phyloP scores from a whole-genome alignment of 805 yeast species.

The Yamadazyma phyllophila region DNA sequence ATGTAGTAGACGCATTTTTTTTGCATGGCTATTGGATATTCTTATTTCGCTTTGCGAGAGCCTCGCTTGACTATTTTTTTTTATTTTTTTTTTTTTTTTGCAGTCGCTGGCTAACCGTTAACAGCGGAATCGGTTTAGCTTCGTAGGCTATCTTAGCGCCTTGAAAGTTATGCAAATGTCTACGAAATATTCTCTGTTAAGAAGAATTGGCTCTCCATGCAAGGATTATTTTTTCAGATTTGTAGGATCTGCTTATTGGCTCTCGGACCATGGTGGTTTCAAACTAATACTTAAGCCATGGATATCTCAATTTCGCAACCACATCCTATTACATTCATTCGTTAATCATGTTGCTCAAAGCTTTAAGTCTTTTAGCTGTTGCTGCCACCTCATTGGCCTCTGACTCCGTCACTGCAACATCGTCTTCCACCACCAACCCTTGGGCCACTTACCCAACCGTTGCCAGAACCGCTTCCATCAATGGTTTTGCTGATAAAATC shows the following conservation, averaged over 20 bases:
- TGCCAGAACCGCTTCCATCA: constrained; percentile 38
- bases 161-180: background rate
- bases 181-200: background rate
- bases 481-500: constrained; percentile 40
- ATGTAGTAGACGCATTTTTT: constrained; percentile 7
- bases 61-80: background rate
- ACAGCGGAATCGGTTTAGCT: background rate
- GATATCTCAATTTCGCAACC: background rate
- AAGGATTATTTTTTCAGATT: background rate
- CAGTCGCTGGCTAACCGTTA: constrained; percentile 1
- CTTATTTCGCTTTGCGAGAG: background rate
- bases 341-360: background rate
- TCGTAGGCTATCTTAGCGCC: background rate
- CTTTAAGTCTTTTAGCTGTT: background rate
- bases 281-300: background rate
- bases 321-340: constrained; percentile 1
- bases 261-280: background rate
- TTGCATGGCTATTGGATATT: background rate
- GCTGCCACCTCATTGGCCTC: constrained; percentile 2
- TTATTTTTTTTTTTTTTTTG: background rate
- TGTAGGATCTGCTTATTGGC: background rate
- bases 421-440: constrained; percentile 17
- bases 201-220: background rate
- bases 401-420: constrained; percentile 17
- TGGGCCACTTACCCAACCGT: constrained; percentile 34